These are phyloP conservation scores for Clonostachys solani DNA, from an alignment of 2,329 filamentous ascomycete species.

Conservation along the genomic window DNA sequence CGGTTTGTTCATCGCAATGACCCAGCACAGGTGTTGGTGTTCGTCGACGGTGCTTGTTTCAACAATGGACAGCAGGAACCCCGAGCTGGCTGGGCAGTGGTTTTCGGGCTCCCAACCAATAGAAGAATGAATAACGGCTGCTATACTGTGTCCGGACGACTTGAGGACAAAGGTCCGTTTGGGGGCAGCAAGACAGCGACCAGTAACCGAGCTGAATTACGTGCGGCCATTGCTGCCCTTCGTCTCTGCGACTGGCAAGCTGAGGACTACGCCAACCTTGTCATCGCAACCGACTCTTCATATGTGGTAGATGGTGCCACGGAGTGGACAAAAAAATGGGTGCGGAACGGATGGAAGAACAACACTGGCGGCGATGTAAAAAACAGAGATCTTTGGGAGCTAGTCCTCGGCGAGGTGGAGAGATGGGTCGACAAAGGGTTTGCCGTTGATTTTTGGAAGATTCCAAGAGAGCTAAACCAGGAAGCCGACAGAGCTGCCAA, in stretches of 20 bases:
- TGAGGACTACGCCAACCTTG: conserved; percentile 32
- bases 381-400: conserved; percentile 49
- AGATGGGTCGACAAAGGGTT: conserved; percentile 14
- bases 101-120: conserved; percentile 31
- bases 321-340: conserved; percentile 35
- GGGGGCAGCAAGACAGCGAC: conserved; percentile 25
- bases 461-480: conserved; percentile 35
- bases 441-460: conserved; percentile 40
- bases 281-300: conserved; percentile 50
- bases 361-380: conserved; percentile 24
- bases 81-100: conserved; percentile 28
- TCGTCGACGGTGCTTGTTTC: conserved; percentile 39
- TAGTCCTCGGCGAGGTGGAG: conserved; percentile 31
- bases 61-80: conserved; percentile 31
- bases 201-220: conserved; percentile 51
- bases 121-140: conserved; percentile 28
- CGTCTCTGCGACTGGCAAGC: conserved; percentile 34
- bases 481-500: conserved; percentile 33
- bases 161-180: conserved; percentile 37
- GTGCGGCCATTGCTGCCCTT: conserved; percentile 46
- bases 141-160: conserved; percentile 23
- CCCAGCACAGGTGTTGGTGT: conserved; percentile 25
- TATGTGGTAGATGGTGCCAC: conserved; percentile 44
- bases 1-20: background rate
- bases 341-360: conserved; percentile 37